Percentiles rank a stretch among this genome's conserved stretches.
Conservation (phyloP, 441 rosid species). For the Raphanus hybrid region DNA sequence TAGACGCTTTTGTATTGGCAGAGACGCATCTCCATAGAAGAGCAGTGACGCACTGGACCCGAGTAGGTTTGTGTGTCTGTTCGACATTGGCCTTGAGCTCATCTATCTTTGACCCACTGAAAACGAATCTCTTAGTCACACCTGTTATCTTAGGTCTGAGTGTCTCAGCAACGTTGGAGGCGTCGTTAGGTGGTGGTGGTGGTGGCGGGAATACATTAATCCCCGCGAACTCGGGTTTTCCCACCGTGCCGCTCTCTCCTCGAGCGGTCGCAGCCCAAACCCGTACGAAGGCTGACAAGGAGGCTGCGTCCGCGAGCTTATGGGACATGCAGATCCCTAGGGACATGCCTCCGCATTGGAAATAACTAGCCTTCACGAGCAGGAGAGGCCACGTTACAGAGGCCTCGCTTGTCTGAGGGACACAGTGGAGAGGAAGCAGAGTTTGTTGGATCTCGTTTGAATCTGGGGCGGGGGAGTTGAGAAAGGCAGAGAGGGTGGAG, state of each 20-base stretch:
- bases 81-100: not conserved
- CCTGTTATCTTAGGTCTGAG: not conserved
- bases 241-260: not conserved
- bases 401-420: not conserved
- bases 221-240: not conserved
- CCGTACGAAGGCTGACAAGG: not conserved
- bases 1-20: not conserved
- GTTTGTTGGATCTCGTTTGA: not conserved
- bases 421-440: not conserved
- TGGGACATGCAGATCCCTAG: not conserved
- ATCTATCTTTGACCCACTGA: not conserved
- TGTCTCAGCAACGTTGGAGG: not conserved
- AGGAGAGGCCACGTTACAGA: slow-evolving; percentile 3
- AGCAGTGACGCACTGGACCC: slow-evolving; percentile 1
- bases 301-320: not conserved
- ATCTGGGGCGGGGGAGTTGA: not conserved
- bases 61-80: not conserved
- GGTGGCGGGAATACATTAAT: not conserved
- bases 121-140: not conserved
- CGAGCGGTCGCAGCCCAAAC: not conserved
- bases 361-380: not conserved
- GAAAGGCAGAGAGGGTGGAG: not conserved
- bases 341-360: not conserved
- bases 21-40: not conserved
- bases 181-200: not conserved